Conservation (phyloP, 2,329 filamentous ascomycete species). For the Didymella keratinophila region DNA sequence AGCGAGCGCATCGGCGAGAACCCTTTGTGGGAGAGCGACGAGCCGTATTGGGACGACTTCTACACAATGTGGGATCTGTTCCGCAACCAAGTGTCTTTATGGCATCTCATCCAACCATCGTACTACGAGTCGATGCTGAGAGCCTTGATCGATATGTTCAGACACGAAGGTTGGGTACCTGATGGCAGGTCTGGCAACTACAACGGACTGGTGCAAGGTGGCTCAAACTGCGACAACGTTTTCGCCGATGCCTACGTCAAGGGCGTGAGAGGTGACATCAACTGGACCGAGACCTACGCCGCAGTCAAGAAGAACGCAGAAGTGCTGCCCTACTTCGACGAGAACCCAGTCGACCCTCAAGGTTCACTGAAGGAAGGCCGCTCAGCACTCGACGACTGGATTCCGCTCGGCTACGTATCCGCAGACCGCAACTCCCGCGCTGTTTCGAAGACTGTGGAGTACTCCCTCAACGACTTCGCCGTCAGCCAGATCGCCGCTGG, state of each 20-base stretch:
- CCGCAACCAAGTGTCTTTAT: constrained; percentile 56
- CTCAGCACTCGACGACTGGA: constrained; percentile 54
- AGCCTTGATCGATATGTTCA: constrained; percentile 69
- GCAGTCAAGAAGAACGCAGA: constrained; percentile 78
- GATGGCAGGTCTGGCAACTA: constrained; percentile 66
- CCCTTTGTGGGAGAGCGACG: constrained; percentile 69
- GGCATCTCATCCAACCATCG: constrained; percentile 70
- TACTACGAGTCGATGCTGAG: constrained; percentile 73
- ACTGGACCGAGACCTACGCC: constrained; percentile 74
- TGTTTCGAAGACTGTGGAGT: constrained; percentile 54
- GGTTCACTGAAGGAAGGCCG: constrained; percentile 54
- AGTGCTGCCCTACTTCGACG: constrained; percentile 51
- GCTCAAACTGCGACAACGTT: constrained; percentile 54
- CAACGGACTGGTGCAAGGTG: constrained; percentile 63
- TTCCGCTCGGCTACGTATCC: constrained; percentile 53
- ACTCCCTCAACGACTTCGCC: constrained; percentile 55
- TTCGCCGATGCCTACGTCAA: constrained; percentile 74
- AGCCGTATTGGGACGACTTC: constrained; percentile 74
- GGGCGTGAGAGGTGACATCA: constrained; percentile 66
- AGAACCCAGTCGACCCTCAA: constrained; percentile 45
- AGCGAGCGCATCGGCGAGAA: constrained; percentile 66
- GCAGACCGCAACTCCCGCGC: constrained; percentile 49
- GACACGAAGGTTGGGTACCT: constrained; percentile 71
- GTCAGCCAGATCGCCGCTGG: constrained; percentile 53
- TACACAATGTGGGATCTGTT: constrained; percentile 80